Percentiles rank a stretch among this genome's conserved stretches.
These are phyloP conservation scores for Paragyromitra xinjiangensis DNA, from an alignment of 495 filamentous ascomycete species.

Conservation along the genomic window DNA sequence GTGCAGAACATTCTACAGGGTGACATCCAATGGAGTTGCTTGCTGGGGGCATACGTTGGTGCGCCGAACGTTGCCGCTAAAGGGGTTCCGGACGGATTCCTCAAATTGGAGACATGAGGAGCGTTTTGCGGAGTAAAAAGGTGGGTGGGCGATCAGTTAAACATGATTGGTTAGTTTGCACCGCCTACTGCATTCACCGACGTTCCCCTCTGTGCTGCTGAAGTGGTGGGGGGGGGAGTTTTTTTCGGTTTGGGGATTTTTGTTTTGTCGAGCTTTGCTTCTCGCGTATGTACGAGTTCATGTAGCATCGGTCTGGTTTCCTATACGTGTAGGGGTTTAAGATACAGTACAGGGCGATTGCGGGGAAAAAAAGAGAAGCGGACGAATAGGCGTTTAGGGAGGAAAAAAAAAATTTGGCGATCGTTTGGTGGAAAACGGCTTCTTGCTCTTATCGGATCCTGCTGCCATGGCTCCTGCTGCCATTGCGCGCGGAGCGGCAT, in stretches of 20 bases:
- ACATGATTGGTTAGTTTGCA: constrained; percentile 30
- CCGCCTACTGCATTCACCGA: constrained; percentile 21
- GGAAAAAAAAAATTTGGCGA: constrained; percentile 19
- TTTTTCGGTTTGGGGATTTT: constrained; percentile 22
- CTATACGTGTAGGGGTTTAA: constrained; percentile 45
- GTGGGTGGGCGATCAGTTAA: constrained; percentile 44
- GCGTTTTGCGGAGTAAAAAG: constrained; percentile 35
- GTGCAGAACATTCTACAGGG: constrained; percentile 71
- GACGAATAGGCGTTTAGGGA: constrained; percentile 21
- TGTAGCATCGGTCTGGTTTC: constrained; percentile 52
- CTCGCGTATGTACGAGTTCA: constrained; percentile 49
- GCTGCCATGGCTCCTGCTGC: constrained; percentile 33
- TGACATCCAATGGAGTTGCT: constrained; percentile 76
- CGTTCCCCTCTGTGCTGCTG: neutral
- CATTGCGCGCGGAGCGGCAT: constrained; percentile 29
- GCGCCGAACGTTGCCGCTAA: constrained; percentile 57
- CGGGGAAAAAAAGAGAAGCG: constrained; percentile 33
- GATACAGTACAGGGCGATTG: constrained; percentile 42
- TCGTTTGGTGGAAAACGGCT: constrained; percentile 41
- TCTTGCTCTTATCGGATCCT: constrained; percentile 24
- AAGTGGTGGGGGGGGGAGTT: constrained; percentile 16
- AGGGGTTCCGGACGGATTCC: constrained; percentile 58
- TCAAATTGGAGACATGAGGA: constrained; percentile 45
- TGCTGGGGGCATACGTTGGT: constrained; percentile 80
- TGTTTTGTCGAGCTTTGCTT: constrained; percentile 36